Conservation (phyloP, 2,329 filamentous ascomycete genomes). For the Blastomyces emzantsi region DNA sequence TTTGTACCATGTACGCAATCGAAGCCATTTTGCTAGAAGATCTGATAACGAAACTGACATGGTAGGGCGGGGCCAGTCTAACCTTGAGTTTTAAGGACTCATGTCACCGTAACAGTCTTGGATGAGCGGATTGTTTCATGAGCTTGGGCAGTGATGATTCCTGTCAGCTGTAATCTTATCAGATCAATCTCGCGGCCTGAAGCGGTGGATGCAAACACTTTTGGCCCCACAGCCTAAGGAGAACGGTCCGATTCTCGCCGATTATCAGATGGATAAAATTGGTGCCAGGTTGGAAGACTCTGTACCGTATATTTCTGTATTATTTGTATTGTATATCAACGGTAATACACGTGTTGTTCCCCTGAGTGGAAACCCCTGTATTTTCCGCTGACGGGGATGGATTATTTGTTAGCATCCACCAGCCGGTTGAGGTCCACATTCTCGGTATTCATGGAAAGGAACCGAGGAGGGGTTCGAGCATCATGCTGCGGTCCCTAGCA, state of each 20-base stretch:
- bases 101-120: neutral
- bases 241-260: neutral
- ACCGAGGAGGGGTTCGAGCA: neutral
- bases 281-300: neutral
- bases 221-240: neutral
- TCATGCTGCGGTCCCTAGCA: neutral
- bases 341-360: neutral
- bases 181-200: neutral
- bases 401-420: neutral
- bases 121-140: neutral
- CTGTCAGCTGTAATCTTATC: constrained; percentile 2
- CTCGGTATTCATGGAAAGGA: neutral
- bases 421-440: neutral
- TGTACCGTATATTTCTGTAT: neutral
- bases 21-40: neutral
- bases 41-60: neutral
- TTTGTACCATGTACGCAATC: neutral
- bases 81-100: neutral
- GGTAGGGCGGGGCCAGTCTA: neutral
- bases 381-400: neutral
- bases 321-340: neutral
- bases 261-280: constrained; percentile 5
- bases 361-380: neutral
- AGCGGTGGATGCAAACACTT: neutral
- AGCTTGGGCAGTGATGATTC: neutral